Conservation (phyloP, 345 rosid genomes). For the Excoecaria agallocha region DNA sequence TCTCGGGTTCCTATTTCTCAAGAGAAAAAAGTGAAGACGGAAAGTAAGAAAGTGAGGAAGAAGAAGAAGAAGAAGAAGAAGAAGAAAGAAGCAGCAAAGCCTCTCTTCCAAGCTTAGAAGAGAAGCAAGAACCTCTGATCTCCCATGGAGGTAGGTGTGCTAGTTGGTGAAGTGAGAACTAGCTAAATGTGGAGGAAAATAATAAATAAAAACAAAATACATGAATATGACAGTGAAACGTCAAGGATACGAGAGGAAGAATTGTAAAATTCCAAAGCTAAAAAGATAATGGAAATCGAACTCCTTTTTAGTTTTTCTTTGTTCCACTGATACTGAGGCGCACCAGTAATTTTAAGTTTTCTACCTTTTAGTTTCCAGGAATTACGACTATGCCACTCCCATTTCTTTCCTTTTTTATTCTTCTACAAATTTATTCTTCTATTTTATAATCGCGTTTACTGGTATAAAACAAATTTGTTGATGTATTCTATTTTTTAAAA, state of each 20-base stretch:
- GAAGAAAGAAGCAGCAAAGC: slow-evolving; percentile 3
- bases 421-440: too few species aligned
- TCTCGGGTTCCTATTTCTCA: neutral
- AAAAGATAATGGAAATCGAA: neutral
- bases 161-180: slow-evolving; percentile 7
- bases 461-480: too few species aligned
- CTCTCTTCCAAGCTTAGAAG: slow-evolving; percentile 2
- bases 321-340: slow-evolving; percentile 9
- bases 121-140: slow-evolving; percentile 4
- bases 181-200: neutral
- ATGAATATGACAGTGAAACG: neutral
- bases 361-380: neutral
- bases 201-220: neutral
- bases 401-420: neutral
- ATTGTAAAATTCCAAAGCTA: slow-evolving; percentile 11
- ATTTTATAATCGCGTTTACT: too few species aligned
- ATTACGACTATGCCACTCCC: neutral
- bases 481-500: too few species aligned
- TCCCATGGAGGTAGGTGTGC: slow-evolving; percentile 6
- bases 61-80: too few species aligned
- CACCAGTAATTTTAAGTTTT: neutral
- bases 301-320: neutral
- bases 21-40: neutral
- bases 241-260: slow-evolving; percentile 4
- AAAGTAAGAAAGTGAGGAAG: neutral